phyloP scores from a whole-genome alignment of 352 stramenopile species.

The Aphanomyces stellatus region DNA sequence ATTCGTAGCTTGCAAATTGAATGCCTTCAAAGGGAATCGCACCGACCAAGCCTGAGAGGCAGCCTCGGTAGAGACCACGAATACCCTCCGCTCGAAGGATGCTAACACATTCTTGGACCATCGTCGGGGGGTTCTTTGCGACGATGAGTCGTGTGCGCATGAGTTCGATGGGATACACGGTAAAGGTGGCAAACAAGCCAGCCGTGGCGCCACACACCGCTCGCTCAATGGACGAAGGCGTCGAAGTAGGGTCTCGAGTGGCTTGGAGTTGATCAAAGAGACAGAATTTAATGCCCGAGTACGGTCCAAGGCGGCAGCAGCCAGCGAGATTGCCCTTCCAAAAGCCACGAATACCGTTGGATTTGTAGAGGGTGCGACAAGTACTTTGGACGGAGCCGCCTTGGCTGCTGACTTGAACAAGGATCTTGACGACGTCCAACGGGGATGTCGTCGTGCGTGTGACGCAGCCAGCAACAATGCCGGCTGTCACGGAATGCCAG shows the following conservation, averaged over 20 bases:
- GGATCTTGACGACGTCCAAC: constrained; percentile 77
- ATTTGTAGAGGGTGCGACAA: constrained; percentile 34
- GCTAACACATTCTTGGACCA: constrained; percentile 43
- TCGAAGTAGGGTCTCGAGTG: too few species aligned
- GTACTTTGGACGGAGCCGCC: not conserved
- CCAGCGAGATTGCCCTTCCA: constrained; percentile 69
- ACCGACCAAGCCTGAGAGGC: constrained; percentile 50
- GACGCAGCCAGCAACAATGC: constrained; percentile 66
- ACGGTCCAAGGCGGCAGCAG: constrained; percentile 65
- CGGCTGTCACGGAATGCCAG: constrained; percentile 46
- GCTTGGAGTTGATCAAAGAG: too few species aligned
- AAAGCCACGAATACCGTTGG: constrained; percentile 56
- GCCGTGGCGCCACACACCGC: constrained; percentile 47
- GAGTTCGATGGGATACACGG: constrained; percentile 68
- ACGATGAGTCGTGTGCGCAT: constrained; percentile 72
- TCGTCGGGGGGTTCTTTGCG: constrained; percentile 39
- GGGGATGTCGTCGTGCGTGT: constrained; percentile 75
- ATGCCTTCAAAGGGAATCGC: constrained; percentile 75
- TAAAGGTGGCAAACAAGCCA: constrained; percentile 56
- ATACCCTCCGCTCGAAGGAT: constrained; percentile 57
- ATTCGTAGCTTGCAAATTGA: constrained; percentile 80
- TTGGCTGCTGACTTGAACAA: constrained; percentile 45
- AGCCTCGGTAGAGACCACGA: constrained; percentile 56
- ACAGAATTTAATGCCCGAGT: constrained; percentile 75
- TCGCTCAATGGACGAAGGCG: too few species aligned